Conservation (phyloP, 2,329 filamentous ascomycete species). For the Cryphonectria naterciae region DNA sequence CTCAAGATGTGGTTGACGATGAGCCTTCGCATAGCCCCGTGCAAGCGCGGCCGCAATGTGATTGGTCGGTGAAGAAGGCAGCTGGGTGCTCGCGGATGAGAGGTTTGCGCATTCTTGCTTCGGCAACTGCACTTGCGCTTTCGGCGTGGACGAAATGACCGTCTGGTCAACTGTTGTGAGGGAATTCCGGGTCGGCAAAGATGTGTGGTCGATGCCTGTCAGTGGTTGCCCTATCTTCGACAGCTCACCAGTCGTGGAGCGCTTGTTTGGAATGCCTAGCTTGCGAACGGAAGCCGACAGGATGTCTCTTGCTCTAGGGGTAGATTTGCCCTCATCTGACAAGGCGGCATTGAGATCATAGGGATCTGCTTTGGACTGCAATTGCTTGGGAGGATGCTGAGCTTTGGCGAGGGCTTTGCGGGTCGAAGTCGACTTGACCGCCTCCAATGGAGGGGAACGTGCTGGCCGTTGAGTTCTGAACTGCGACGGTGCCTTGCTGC, state of each 20-base stretch:
- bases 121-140: background rate
- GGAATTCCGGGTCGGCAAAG: background rate
- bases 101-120: background rate
- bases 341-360: slow-evolving; percentile 25
- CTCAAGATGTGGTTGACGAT: slow-evolving; percentile 3
- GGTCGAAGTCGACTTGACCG: background rate
- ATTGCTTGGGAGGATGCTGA: background rate
- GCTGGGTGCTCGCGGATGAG: slow-evolving; percentile 7
- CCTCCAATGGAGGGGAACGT: background rate
- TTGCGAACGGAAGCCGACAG: slow-evolving; percentile 20
- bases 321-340: slow-evolving; percentile 2
- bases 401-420: background rate
- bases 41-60: slow-evolving; percentile 23
- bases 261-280: slow-evolving; percentile 15
- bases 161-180: background rate
- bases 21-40: background rate
- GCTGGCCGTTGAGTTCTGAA: background rate
- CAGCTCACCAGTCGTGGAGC: background rate
- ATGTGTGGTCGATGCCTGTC: background rate
- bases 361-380: slow-evolving; percentile 19
- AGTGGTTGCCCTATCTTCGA: background rate
- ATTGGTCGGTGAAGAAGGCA: slow-evolving; percentile 22
- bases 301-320: background rate
- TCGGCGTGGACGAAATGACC: slow-evolving; percentile 13
- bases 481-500: background rate